A percentile compares a stretch with the other conserved stretches of the same genome.
Evolutionary conservation across 2,329 filamentous ascomycete species (phyloP).

Genomic region (Exophiala sp.): DNA sequence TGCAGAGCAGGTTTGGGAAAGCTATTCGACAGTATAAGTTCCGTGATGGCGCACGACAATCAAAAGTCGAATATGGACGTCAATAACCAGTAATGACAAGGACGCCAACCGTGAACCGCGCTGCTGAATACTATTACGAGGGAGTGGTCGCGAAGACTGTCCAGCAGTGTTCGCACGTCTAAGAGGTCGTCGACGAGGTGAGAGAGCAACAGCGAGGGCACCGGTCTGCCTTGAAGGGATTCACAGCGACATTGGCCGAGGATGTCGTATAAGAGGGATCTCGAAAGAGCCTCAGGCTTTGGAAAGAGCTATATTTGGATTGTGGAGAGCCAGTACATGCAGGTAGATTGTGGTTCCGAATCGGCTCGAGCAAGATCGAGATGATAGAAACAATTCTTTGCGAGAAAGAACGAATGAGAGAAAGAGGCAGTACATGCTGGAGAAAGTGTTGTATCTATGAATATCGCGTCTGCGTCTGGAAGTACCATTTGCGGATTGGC

Average conservation of each 20-base stretch:
- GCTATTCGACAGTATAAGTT: not conserved
- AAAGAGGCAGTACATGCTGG: constrained; percentile 17
- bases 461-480: constrained; percentile 28
- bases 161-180: constrained; percentile 41
- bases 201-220: constrained; percentile 27
- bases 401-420: constrained; percentile 28
- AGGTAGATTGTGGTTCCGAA: constrained; percentile 22
- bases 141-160: constrained; percentile 38
- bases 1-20: not conserved
- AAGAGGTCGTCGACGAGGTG: constrained; percentile 30
- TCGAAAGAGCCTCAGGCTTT: constrained; percentile 7
- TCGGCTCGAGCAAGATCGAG: constrained; percentile 17
- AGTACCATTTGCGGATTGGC: constrained; percentile 24
- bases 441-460: constrained; percentile 28
- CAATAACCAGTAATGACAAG: constrained; percentile 9
- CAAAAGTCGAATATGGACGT: not conserved
- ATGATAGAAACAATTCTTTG: constrained; percentile 19
- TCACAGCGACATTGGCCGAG: constrained; percentile 24
- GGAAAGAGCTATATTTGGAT: constrained; percentile 25
- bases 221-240: constrained; percentile 24
- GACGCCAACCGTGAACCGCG: constrained; percentile 13
- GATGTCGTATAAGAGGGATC: constrained; percentile 24
- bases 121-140: constrained; percentile 27
- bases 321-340: constrained; percentile 14
- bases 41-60: not conserved